Percentiles rank a stretch among this genome's conserved stretches.
Conservation (phyloP, 1,284 basidiomycete species). For the Ganoderma resinaceum region DNA sequence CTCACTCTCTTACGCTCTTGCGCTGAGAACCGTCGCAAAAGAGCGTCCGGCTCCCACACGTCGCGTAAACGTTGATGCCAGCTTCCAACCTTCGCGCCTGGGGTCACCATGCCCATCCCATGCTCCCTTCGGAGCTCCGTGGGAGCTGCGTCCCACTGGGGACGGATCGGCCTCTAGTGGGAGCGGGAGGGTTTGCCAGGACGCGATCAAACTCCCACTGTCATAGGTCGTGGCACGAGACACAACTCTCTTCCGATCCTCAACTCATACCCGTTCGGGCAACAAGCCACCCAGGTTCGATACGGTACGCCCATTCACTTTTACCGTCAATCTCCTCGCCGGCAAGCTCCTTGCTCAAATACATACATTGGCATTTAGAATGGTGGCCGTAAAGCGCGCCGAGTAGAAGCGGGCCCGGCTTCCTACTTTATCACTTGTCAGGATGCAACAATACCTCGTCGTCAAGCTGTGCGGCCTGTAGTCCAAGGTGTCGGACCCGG, state of each 20-base stretch:
- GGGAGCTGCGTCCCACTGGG: slow-evolving; percentile 10
- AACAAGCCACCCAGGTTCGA: slow-evolving; percentile 20
- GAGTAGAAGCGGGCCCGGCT: neutral
- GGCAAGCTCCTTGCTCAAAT: neutral
- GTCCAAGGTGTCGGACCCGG: neutral
- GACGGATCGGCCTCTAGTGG: slow-evolving; percentile 12
- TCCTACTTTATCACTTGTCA: neutral
- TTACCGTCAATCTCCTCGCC: neutral
- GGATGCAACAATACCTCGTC: neutral
- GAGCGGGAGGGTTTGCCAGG: slow-evolving; percentile 5
- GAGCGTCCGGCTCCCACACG: slow-evolving; percentile 20
- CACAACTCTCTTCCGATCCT: slow-evolving; percentile 29
- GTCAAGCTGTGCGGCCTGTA: neutral
- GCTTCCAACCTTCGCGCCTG: slow-evolving; percentile 7
- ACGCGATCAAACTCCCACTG: slow-evolving; percentile 27
- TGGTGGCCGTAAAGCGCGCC: neutral
- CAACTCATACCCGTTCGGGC: slow-evolving; percentile 21
- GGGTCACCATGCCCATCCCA: slow-evolving; percentile 15
- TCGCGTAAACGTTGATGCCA: slow-evolving; percentile 22
- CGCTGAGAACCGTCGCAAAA: slow-evolving; percentile 13
- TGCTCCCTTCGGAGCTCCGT: slow-evolving; percentile 14
- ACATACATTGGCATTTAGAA: slow-evolving; percentile 3
- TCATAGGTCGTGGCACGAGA: slow-evolving; percentile 23
- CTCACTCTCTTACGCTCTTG: slow-evolving; percentile 24
- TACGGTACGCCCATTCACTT: slow-evolving; percentile 4